Conservation (phyloP, 371 early-diverging fungal genomes). For the Phascolomyces articulosus region DNA sequence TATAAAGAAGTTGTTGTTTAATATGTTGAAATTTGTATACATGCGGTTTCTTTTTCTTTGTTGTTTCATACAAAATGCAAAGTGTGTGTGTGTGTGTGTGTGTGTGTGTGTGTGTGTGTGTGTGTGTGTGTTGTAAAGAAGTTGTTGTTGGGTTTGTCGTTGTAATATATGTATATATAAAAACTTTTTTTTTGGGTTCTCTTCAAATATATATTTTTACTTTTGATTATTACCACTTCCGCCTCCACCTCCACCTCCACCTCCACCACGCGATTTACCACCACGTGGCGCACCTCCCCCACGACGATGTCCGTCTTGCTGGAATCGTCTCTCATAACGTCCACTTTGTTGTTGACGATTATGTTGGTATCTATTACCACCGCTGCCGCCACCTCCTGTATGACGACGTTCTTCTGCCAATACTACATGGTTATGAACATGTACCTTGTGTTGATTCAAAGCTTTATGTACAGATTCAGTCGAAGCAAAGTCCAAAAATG, state of each 20-base stretch:
- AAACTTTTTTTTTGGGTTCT: neutral
- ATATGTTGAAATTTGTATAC: too few relatives aligned
- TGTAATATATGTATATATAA: too few relatives aligned
- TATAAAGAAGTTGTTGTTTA: too few relatives aligned
- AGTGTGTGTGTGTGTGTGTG: neutral
- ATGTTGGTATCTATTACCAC: slow-evolving; percentile 10
- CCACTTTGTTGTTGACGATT: slow-evolving; percentile 20
- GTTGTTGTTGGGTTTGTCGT: too few relatives aligned
- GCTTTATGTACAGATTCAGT: slow-evolving; percentile 28
- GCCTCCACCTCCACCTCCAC: neutral
- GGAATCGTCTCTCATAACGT: slow-evolving; percentile 23
- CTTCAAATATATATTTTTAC: neutral
- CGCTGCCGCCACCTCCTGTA: neutral
- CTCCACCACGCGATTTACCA: slow-evolving; percentile 12
- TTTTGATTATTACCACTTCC: slow-evolving; percentile 6
- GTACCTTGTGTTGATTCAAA: slow-evolving; percentile 30
- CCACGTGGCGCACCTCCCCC: slow-evolving; percentile 18
- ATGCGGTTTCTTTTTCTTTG: too few relatives aligned
- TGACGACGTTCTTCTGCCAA: slow-evolving; percentile 36
- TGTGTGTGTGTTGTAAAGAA: neutral
- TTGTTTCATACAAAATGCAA: neutral
- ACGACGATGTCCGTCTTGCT: slow-evolving; percentile 19
- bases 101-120: neutral
- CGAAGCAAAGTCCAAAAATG: slow-evolving; percentile 31
- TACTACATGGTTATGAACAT: slow-evolving; percentile 19